Base-by-base conservation (phyloP, 2,329 filamentous ascomycete species). In the Verticillium isaacii region DNA sequence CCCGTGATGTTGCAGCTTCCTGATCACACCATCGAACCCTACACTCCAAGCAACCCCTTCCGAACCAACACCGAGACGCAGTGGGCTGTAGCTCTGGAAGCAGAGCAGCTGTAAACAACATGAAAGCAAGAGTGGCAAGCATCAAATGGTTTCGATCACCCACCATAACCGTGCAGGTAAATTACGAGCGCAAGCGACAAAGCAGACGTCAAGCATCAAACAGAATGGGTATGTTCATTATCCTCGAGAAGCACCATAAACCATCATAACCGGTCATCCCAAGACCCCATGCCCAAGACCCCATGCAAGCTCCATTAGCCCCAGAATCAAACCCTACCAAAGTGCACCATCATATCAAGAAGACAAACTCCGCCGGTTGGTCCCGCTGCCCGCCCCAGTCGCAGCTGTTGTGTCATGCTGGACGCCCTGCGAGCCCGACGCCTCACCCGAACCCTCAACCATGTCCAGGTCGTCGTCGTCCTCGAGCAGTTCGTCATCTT, bases 391-490 rank as follows among this genome's bases (percentile, higher is more conserved):
- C 9, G n/a, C 64, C 57, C 59, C 64, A 17, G 64, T 65, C 23
- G 54, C 64, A 6, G 64, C 64, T 52, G 61, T 57, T 12, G 64
- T 64, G n/a, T 62, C 63, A 32, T 57, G 60, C 55, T 64, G 62
- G 12, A 57, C 63, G 52, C 60, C 55, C 6, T 64, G 62, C 17
- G 63, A 65, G 3, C 62, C 63, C 36, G 50, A 39, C 50, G 12
- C 54, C 25, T 56, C 7, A 19, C 45, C 45, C 45, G 45, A 50
- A 9, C 19, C 45, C 11, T 50, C 45, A 15, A n/a, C 15, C 37
- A 19, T 12, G 14, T 37, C 25, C 32, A 37, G 56, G 2, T 57
- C 29, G 56, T 58, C 57, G 15, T 58, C 57, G 62, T 64, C n/a
- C 55, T 56, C n/a, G 59, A 29, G 11, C 65, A 62, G 14, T 5